phyloP scores from a whole-genome alignment of 805 yeast genomes.

The Sugiyamaella lignohabitans region DNA sequence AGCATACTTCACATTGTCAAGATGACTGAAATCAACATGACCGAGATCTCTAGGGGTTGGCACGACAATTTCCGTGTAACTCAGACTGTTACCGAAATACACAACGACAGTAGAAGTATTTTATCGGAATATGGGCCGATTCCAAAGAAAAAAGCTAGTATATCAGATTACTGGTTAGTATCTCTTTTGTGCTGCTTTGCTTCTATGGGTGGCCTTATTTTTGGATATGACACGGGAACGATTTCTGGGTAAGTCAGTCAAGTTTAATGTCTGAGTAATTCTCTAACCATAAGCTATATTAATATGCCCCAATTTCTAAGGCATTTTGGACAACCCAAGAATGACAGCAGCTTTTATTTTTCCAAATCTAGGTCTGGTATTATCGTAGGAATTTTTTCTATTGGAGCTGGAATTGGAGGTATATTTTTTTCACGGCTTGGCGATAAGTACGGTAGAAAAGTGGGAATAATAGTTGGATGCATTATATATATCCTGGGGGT shows the following conservation, averaged over 20 bases:
- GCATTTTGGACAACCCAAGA: constrained; percentile 41
- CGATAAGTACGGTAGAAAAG: constrained; percentile 41
- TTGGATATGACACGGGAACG: constrained; percentile 64
- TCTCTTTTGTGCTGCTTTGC: constrained; percentile 42
- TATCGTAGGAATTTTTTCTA: constrained; percentile 61
- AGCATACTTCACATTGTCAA: too few relatives aligned
- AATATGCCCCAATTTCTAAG: constrained; percentile 46
- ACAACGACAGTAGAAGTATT: too few relatives aligned
- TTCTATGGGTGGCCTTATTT: constrained; percentile 60
- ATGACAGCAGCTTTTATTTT: constrained; percentile 33
- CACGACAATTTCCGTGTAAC: too few relatives aligned
- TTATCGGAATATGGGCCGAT: too few relatives aligned
- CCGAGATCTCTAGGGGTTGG: too few relatives aligned
- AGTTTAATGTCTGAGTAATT: constrained; percentile 40
- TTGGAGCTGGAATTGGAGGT: constrained; percentile 68
- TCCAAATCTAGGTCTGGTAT: constrained; percentile 54
- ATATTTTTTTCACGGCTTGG: constrained; percentile 46
- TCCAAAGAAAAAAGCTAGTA: not conserved
- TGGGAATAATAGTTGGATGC: constrained; percentile 36
- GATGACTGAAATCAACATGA: too few relatives aligned
- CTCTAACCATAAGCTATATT: constrained; percentile 36
- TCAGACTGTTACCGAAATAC: too few relatives aligned
- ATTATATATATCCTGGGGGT: constrained; percentile 49
- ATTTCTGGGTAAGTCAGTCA: constrained; percentile 49
- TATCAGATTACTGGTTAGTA: constrained; percentile 12